A percentile compares a stretch with the other conserved stretches of the same genome.
Conservation (phyloP, 2,329 filamentous ascomycete species). For the Colletotrichum camelliae region DNA sequence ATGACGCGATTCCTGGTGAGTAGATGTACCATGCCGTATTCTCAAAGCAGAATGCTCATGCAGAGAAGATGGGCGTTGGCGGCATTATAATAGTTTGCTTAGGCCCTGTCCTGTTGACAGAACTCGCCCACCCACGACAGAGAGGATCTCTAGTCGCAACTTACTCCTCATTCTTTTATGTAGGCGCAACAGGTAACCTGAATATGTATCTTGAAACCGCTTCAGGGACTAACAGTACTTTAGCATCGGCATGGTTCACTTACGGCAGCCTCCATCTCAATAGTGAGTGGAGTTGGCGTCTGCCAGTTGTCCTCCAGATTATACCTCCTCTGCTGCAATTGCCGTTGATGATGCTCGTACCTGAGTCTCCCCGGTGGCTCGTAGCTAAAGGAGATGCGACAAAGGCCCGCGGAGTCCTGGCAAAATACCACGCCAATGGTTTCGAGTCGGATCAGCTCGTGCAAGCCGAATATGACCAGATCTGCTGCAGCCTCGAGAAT, state of each 20-base stretch:
- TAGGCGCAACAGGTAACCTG: background rate
- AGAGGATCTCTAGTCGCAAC: background rate
- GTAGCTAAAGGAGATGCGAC: constrained; percentile 48
- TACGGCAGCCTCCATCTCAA: background rate
- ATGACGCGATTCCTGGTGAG: background rate
- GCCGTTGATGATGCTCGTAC: constrained; percentile 29
- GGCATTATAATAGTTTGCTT: background rate
- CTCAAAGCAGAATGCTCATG: background rate
- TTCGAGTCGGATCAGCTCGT: constrained; percentile 44
- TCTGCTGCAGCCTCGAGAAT: constrained; percentile 49
- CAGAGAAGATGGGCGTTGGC: background rate
- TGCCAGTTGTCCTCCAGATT: constrained; percentile 51
- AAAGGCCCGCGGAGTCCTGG: constrained; percentile 49
- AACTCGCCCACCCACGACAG: background rate
- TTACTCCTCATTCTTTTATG: background rate
- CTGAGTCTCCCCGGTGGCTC: constrained; percentile 50
- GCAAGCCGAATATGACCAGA: constrained; percentile 53
- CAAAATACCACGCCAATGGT: constrained; percentile 54
- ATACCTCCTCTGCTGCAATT: constrained; percentile 45
- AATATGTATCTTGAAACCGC: background rate
- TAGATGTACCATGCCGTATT: background rate
- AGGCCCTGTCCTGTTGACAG: background rate
- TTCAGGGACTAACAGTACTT: background rate
- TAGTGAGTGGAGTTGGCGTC: constrained; percentile 42
- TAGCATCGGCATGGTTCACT: background rate